These are phyloP conservation scores for Ramaria sp. DNA, from an alignment of 768 basidiomycete genomes.

Conservation along the genomic window DNA sequence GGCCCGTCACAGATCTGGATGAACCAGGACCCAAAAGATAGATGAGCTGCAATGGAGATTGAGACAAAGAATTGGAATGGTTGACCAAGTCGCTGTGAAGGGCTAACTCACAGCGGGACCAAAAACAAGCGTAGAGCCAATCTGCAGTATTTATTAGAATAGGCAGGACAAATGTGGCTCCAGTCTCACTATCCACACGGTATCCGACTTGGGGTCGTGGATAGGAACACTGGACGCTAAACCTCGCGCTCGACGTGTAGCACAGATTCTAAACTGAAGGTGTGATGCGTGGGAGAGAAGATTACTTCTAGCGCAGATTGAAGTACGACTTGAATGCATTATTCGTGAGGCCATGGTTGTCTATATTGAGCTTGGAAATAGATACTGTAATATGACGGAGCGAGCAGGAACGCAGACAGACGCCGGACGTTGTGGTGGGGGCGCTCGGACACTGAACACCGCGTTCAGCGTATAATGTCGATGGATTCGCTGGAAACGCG, in stretches of 20 bases:
- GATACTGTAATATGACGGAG: not conserved
- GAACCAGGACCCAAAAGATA: not conserved
- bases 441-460: not conserved
- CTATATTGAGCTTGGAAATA: not conserved
- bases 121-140: not conserved
- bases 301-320: not conserved
- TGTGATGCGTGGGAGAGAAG: not conserved
- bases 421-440: not conserved
- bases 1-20: too few species aligned
- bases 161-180: not conserved
- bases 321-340: not conserved
- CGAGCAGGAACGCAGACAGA: not conserved
- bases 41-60: not conserved
- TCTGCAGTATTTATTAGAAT: not conserved
- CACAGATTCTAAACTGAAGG: not conserved
- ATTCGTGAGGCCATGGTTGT: not conserved
- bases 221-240: not conserved
- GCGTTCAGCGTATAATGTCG: not conserved
- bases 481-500: slow-evolving; percentile 55
- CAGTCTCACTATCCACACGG: not conserved
- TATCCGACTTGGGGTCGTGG: not conserved
- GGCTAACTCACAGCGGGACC: not conserved
- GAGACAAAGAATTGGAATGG: not conserved
- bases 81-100: not conserved
- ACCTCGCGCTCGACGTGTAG: not conserved